Conservation (phyloP, 768 basidiomycete species). For the Tricholoma sp. region DNA sequence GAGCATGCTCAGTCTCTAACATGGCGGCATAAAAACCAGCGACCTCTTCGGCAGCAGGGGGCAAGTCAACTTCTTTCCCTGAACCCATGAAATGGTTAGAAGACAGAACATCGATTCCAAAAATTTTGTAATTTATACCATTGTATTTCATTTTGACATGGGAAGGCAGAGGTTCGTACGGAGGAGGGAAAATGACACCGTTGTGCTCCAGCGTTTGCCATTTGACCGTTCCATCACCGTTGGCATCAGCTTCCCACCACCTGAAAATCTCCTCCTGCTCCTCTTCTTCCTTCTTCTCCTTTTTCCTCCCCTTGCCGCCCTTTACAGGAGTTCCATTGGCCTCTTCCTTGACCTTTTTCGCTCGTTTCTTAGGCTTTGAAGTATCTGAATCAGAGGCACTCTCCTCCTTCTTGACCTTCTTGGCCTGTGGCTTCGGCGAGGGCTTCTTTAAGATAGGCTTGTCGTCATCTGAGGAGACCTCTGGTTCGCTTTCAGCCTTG, state of each 20-base stretch:
- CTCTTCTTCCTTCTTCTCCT: conserved; percentile 56
- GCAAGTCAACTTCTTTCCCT: conserved; percentile 79
- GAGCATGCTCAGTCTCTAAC: conserved; percentile 87
- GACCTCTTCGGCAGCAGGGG: conserved; percentile 89
- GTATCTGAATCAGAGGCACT: conserved; percentile 35
- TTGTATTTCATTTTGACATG: conserved; percentile 93
- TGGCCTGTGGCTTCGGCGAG: conserved; percentile 41
- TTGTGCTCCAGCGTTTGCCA: conserved; percentile 96
- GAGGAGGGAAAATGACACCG: conserved; percentile 93
- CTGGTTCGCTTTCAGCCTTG: conserved; percentile 48
- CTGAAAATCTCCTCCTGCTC: conserved; percentile 72
- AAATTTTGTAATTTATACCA: conserved; percentile 44
- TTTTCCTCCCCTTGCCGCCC: conserved; percentile 33
- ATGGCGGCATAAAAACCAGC: conserved; percentile 94
- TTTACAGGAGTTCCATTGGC: conserved; percentile 33
- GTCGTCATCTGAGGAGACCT: conserved; percentile 39
- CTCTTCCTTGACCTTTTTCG: conserved; percentile 38
- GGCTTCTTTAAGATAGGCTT: conserved; percentile 39
- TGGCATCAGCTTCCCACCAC: conserved; percentile 83
- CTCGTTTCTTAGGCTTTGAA: conserved; percentile 42
- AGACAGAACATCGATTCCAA: conserved; percentile 5
- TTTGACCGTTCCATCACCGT: conserved; percentile 75
- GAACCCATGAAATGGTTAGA: not conserved
- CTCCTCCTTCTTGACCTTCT: conserved; percentile 54
- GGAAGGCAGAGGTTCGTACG: conserved; percentile 80